Evolutionary conservation across 805 yeast species (phyloP).

Genomic region (Wickerhamomyces tratensis): DNA sequence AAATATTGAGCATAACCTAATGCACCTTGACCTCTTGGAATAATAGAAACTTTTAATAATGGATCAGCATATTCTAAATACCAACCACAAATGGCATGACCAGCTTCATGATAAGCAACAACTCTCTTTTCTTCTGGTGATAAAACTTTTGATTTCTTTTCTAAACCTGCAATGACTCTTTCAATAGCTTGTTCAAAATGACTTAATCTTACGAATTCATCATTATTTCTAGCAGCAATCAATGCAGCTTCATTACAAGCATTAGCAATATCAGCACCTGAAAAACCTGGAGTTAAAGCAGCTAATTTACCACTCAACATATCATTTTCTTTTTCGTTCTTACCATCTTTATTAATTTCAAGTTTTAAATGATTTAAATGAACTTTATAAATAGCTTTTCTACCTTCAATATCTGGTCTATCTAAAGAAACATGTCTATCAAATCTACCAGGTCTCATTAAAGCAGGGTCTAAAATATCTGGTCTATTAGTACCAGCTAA

Average conservation of each 20-base stretch:
- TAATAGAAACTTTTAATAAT: constrained; percentile 85
- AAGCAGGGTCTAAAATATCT: constrained; percentile 86
- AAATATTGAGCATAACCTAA: constrained; percentile 96
- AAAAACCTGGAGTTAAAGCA: constrained; percentile 95
- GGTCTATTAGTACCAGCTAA: constrained; percentile 96
- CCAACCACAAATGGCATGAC: constrained; percentile 99
- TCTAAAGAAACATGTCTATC: constrained; percentile 90
- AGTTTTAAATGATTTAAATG: constrained; percentile 70
- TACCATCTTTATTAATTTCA: constrained; percentile 28
- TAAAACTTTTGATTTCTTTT: constrained; percentile 76
- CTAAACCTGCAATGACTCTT: constrained; percentile 93
- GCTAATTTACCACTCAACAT: constrained; percentile 78
- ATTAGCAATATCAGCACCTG: constrained; percentile 98
- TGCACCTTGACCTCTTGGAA: constrained; percentile 96
- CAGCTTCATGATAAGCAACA: constrained; percentile 98
- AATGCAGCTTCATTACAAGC: constrained; percentile 96
- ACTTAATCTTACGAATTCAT: constrained; percentile 53
- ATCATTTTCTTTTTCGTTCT: constrained; percentile 31
- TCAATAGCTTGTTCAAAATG: constrained; percentile 97
- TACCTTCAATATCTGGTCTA: constrained; percentile 89
- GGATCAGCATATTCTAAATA: constrained; percentile 87
- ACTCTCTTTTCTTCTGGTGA: constrained; percentile 79
- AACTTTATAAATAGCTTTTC: constrained; percentile 86
- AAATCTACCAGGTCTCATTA: constrained; percentile 95
- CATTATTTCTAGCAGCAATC: constrained; percentile 84